A percentile compares a stretch with the other conserved stretches of the same genome.
Conservation (phyloP, 805 yeast genomes). For the Candida manassasensis region DNA sequence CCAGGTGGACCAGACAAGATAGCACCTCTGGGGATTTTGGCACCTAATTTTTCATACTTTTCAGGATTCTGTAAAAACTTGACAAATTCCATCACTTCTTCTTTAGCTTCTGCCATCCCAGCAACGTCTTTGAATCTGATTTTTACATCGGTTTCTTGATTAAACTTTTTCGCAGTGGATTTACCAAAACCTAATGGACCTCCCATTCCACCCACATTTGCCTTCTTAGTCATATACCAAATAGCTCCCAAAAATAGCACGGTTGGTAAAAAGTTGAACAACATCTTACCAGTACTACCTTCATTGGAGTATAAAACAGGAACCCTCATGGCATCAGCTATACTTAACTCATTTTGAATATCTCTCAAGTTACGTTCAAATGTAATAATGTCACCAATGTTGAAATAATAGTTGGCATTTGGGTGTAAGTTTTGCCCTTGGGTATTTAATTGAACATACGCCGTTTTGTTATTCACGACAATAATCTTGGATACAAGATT, state of each 20-base stretch:
- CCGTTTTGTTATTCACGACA: slow-evolving; percentile 74
- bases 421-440: slow-evolving; percentile 49
- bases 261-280: slow-evolving; percentile 84
- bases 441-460: slow-evolving; percentile 63
- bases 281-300: slow-evolving; percentile 58
- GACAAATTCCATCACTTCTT: slow-evolving; percentile 97
- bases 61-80: slow-evolving; percentile 85
- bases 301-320: slow-evolving; percentile 80
- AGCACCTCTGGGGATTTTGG: slow-evolving; percentile 97
- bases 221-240: slow-evolving; percentile 71
- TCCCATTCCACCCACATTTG: slow-evolving; percentile 72
- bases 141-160: slow-evolving; percentile 86
- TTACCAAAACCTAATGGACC: slow-evolving; percentile 84
- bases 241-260: slow-evolving; percentile 82
- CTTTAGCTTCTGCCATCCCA: slow-evolving; percentile 95
- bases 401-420: slow-evolving; percentile 44
- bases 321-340: slow-evolving; percentile 58
- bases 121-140: slow-evolving; percentile 93
- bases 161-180: slow-evolving; percentile 85
- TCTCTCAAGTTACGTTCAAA: slow-evolving; percentile 77
- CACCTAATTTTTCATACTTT: slow-evolving; percentile 90
- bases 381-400: slow-evolving; percentile 83
- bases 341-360: slow-evolving; percentile 66
- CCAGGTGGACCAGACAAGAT: slow-evolving; percentile 98
- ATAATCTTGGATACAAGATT: slow-evolving; percentile 70